Percentiles rank a stretch among this genome's conserved stretches.
These are phyloP conservation scores for Bruguiera parviflora DNA, from an alignment of 345 rosid species.

Conservation along the genomic window DNA sequence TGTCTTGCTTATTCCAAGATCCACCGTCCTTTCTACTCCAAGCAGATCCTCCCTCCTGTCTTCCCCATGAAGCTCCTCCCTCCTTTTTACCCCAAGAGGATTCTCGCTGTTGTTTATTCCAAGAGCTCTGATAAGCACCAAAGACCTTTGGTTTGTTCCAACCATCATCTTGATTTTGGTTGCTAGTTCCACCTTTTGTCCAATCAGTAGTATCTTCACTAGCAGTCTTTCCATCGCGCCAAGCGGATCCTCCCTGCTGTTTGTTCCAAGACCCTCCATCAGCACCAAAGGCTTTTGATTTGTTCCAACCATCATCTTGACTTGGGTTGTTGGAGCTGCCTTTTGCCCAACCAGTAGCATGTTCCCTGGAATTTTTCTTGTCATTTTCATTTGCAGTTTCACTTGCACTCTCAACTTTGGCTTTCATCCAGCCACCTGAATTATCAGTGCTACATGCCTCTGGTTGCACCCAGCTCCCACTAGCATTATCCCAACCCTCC, in stretches of 20 bases:
- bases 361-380: background rate
- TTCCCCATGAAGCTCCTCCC: slow-evolving; percentile 15
- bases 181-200: slow-evolving; percentile 4
- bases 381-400: slow-evolving; percentile 4
- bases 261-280: slow-evolving; percentile 29
- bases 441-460: slow-evolving; percentile 13
- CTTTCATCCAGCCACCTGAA: slow-evolving; percentile 20
- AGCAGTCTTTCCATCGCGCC: background rate
- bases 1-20: slow-evolving; percentile 12
- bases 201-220: background rate
- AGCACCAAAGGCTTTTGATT: slow-evolving; percentile 14
- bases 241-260: slow-evolving; percentile 16
- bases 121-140: slow-evolving; percentile 18
- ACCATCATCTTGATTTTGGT: slow-evolving; percentile 3
- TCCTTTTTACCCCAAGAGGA: slow-evolving; percentile 20
- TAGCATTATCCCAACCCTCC: slow-evolving; percentile 21
- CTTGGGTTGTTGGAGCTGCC: slow-evolving; percentile 3
- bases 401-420: slow-evolving; percentile 10
- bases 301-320: slow-evolving; percentile 22
- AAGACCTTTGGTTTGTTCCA: slow-evolving; percentile 25
- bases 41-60: slow-evolving; percentile 32
- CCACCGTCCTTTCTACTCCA: slow-evolving; percentile 26
- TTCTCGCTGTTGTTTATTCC: slow-evolving; percentile 16
- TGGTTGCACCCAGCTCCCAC: slow-evolving; percentile 10
- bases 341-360: slow-evolving; percentile 5